Evolutionary conservation across 129 eudicot genomes (phyloP), one percentile per base, ranked within the genome.

Genomic region (Oenanthe sinensis): DNA sequence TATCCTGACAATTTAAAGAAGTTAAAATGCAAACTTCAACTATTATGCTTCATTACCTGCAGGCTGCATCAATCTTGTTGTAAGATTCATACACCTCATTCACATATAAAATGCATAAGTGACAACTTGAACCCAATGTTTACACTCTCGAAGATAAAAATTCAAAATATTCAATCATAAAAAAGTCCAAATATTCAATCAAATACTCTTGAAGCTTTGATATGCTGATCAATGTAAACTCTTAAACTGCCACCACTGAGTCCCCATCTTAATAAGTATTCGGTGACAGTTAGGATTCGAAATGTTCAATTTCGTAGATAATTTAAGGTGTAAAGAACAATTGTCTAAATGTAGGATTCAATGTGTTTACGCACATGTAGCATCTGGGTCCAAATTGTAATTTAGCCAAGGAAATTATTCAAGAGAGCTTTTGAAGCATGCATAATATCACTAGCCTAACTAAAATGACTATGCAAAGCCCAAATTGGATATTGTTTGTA

Each of bases 1-100:
- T 91, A 81, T 93, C 98, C 98, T 92, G 85, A 50, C 72, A 79
- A 12, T 19, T 40, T 62, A 71, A 77, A 43, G 47, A 52, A 78
- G 12, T 44, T 71, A 63, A 28, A 28, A 73, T 62, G 70, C 33
- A 62, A 63, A 26, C 9, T 5, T 26, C 46, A 70, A 36, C 45
- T 70, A 37, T 16, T 17, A 68, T 26, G 73, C 24, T 63, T 69
- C 20, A 63, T 16, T 30, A 28, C 71, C 39, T n/a, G n/a, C n/a
- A 33, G 36, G 36, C 36, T 63, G 71, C 17, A 63, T 14, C 71
- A 58, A 24, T 63, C 26, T 54, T 55, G 22, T 3, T 55, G 65
- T 22, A 55, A 55, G 65, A 22, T 20, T 20, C 17, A 62, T 62
- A 63, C 36, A 63, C 36, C 36, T 63, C 71, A 28, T 63, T 63